Evolutionary conservation across 2,329 filamentous ascomycete genomes (phyloP).

Genomic region (Talaromyces piceae): DNA sequence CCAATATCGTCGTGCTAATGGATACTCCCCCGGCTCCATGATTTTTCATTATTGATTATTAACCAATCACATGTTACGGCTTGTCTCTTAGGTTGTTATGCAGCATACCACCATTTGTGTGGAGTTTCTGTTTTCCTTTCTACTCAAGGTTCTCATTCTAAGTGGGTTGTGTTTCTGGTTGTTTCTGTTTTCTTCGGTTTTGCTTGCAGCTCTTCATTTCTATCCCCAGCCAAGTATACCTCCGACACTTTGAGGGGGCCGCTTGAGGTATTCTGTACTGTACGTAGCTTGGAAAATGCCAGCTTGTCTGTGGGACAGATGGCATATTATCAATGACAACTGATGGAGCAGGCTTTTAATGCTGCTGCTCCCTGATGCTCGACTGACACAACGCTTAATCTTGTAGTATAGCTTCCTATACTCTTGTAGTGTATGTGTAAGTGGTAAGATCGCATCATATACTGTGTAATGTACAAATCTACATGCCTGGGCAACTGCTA

Average conservation of each 20-base stretch:
- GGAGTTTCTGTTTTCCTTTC: constrained; percentile 9
- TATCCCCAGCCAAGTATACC: neutral
- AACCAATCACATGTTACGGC: constrained; percentile 3
- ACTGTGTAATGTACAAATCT: no score
- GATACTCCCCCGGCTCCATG: constrained; percentile 2
- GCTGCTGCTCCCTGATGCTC: neutral
- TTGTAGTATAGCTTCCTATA: neutral
- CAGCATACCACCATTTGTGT: constrained; percentile 11
- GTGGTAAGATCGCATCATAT: neutral
- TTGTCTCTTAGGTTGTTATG: constrained; percentile 3
- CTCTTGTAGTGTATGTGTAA: neutral
- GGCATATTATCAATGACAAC: constrained; percentile 1
- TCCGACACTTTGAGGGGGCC: neutral
- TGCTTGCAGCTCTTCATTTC: neutral
- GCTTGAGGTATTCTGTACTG: constrained; percentile 3
- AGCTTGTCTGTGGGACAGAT: neutral
- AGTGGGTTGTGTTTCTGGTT: constrained; percentile 6
- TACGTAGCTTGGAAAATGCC: constrained; percentile 1
- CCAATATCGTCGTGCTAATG: neutral
- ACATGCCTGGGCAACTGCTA: no score
- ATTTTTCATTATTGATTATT: constrained; percentile 7
- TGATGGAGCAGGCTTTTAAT: neutral
- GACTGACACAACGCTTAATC: neutral
- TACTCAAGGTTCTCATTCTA: constrained; percentile 7
- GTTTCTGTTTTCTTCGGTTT: neutral